Evolutionary conservation across 306 rosid genomes (phyloP), one percentile per base, ranked within the genome.

Genomic region (Lathyrus oleraceus): DNA sequence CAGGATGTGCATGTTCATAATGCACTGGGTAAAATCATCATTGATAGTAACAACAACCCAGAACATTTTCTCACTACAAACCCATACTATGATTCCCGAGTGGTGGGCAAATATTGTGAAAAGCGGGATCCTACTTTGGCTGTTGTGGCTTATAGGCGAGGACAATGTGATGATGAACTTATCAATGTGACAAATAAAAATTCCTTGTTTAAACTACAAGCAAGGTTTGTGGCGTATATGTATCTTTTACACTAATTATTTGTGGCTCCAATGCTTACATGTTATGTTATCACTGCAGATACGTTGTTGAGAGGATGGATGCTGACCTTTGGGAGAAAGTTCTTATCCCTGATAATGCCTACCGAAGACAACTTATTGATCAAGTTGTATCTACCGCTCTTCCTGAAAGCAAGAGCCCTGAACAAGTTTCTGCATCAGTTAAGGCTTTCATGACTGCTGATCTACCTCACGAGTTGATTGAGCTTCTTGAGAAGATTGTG

Each of bases 381-480:
- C 99, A 94, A 81, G 97, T 94, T 63, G 97, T 95, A 49, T 91
- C 99, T 59, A 91, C 99, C 48, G 99, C 99, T 80, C 83, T 95
- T 78, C 99, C 99, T 8, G 99, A 95, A 83, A 95, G 99, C 96
- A 95, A 95, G 84, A 95, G 97, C 81, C 99, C 99, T 3, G 99
- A 95, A 73, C 99, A 95, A 82, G 99, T 95, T 73, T 95, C 99
- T 76, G 99, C 99, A 16, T 83, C 99, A 77, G 99, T 95, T 70
- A 95, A 95, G 83, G 99, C 97, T 73, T 95, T 95, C 82, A 95
- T 95, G 99, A 95, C 99, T 27, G 99, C 99, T 36, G 99, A 95
- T 82, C 79, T 95, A 73, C 99, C 99, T 52, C 99, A 95, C 45
- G 99, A 95, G 71, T 85, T 95, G 74, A 95, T 95, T 84, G 99